Percentiles rank a stretch among this genome's conserved stretches.
Evolutionary conservation across 2,329 filamentous ascomycete species (phyloP).

Genomic region (Epichloe sibirici): DNA sequence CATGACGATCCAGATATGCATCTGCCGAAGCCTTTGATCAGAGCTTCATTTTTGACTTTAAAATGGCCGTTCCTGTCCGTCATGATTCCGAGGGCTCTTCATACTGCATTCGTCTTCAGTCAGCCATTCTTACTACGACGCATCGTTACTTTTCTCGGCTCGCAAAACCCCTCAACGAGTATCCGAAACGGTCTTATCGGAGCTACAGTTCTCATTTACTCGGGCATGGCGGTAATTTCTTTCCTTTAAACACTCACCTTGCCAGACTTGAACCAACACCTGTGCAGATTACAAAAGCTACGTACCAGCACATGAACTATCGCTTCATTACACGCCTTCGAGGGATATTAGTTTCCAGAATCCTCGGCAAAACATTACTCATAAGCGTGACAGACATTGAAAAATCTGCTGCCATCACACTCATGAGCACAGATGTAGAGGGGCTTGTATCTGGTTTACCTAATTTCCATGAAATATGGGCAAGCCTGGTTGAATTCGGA

Average conservation of each 20-base stretch:
- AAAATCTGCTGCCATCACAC: slow-evolving; percentile 26
- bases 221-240: slow-evolving; percentile 25
- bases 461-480: slow-evolving; percentile 29
- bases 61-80: slow-evolving; percentile 6
- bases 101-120: slow-evolving; percentile 21
- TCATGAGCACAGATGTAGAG: slow-evolving; percentile 37
- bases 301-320: slow-evolving; percentile 6
- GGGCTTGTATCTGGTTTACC: slow-evolving; percentile 23
- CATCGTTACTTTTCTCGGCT: slow-evolving; percentile 16
- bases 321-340: slow-evolving; percentile 10
- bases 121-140: slow-evolving; percentile 27
- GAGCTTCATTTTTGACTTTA: slow-evolving; percentile 5
- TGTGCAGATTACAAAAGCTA: slow-evolving; percentile 5
- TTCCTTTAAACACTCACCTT: neutral
- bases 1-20: neutral
- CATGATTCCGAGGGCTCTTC: slow-evolving; percentile 18
- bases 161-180: slow-evolving; percentile 10
- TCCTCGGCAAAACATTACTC: slow-evolving; percentile 23
- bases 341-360: slow-evolving; percentile 18
- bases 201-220: slow-evolving; percentile 25
- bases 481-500: slow-evolving; percentile 26
- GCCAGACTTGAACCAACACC: too few species aligned
- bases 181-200: slow-evolving; percentile 24
- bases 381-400: slow-evolving; percentile 18
- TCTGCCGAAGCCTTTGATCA: slow-evolving; percentile 1